Evolutionary conservation across 2,329 filamentous ascomycete species (phyloP).

Genomic region (Epichloe glyceriae): DNA sequence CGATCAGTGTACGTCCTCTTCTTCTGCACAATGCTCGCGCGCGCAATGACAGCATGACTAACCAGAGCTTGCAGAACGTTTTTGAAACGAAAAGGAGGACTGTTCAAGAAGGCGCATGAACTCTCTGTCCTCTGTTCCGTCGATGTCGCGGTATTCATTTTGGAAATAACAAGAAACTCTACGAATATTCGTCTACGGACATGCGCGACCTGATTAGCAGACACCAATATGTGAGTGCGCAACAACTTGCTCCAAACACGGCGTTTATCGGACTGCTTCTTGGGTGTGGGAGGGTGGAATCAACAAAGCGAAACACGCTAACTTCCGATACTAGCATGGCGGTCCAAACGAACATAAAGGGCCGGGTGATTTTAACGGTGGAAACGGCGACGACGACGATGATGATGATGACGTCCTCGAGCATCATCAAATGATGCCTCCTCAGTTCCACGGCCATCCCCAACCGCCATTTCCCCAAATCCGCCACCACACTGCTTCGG

Average conservation of each 20-base stretch:
- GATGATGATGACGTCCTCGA: conserved; percentile 52
- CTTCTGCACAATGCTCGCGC: not conserved
- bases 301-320: not conserved
- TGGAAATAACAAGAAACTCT: conserved; percentile 96
- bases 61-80: conserved; percentile 55
- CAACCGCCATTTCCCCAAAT: conserved; percentile 62
- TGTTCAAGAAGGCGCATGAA: conserved; percentile 99
- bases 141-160: conserved; percentile 97
- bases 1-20: conserved; percentile 72
- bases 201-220: conserved; percentile 81
- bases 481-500: conserved; percentile 69
- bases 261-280: conserved; percentile 1
- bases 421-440: conserved; percentile 51
- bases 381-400: conserved; percentile 74
- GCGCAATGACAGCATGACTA: not conserved
- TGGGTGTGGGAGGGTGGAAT: too few relatives aligned
- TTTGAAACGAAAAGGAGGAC: conserved; percentile 92
- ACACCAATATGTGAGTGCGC: conserved; percentile 74
- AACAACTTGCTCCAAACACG: not conserved
- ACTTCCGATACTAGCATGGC: conserved; percentile 53
- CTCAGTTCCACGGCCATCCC: conserved; percentile 52
- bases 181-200: conserved; percentile 90
- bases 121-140: conserved; percentile 95
- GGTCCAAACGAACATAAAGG: conserved; percentile 93
- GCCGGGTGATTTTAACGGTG: conserved; percentile 79